Conservation (phyloP, 805 yeast genomes). For the Candida succiphila region DNA sequence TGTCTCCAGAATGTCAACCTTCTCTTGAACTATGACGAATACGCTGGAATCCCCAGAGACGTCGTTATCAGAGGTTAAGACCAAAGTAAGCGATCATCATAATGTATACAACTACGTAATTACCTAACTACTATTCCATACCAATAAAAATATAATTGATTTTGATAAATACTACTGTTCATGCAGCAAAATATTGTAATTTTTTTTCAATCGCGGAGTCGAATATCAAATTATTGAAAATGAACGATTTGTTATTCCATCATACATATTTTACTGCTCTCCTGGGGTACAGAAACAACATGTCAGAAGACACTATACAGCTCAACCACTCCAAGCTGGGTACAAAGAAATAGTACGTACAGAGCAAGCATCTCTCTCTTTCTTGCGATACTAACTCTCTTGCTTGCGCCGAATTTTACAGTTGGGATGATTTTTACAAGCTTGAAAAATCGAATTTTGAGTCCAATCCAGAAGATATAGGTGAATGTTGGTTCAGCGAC, state of each 20-base stretch:
- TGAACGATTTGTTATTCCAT: too few species aligned
- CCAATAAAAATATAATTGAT: too few species aligned
- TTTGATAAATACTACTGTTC: too few species aligned
- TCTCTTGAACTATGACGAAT: conserved; percentile 84
- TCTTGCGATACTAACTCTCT: too few species aligned
- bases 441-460: conserved; percentile 63
- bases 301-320: conserved; percentile 17
- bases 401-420: conserved; percentile 8
- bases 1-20: conserved; percentile 93
- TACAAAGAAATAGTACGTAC: conserved; percentile 62
- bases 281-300: too few species aligned
- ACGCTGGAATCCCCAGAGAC: conserved; percentile 85
- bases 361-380: background rate
- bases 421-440: conserved; percentile 85
- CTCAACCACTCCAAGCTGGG: conserved; percentile 78
- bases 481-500: conserved; percentile 96
- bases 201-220: too few species aligned
- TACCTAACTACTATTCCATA: too few species aligned
- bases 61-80: conserved; percentile 39
- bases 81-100: too few species aligned
- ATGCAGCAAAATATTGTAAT: too few species aligned
- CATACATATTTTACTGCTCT: too few species aligned
- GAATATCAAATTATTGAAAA: too few species aligned
- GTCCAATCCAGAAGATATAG: conserved; percentile 74
- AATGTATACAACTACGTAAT: too few species aligned